Percentiles rank a stretch among this genome's conserved stretches.
Evolutionary conservation across 2,329 filamentous ascomycete species (phyloP).

Genomic region (Lasiodiplodia hormozganensis): DNA sequence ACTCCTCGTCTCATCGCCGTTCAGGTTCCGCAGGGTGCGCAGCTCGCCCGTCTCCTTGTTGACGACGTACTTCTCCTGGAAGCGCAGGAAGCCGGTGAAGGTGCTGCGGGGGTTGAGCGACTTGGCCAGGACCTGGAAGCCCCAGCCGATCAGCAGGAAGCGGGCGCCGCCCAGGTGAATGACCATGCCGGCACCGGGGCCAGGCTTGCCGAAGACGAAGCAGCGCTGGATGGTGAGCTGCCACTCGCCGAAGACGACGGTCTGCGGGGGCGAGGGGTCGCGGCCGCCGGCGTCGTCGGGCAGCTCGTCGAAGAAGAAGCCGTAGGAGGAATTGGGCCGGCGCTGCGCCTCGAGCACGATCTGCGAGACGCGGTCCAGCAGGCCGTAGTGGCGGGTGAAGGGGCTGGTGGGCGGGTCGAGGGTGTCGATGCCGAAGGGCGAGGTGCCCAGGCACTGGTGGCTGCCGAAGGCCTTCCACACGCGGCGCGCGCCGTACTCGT

Average conservation of each 20-base stretch:
- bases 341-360: constrained; percentile 52
- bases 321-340: constrained; percentile 42
- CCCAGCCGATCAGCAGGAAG: constrained; percentile 56
- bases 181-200: constrained; percentile 52
- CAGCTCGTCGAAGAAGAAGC: constrained; percentile 54
- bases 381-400: constrained; percentile 50
- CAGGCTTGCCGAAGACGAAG: constrained; percentile 55
- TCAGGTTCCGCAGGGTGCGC: constrained; percentile 39
- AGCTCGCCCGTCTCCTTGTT: constrained; percentile 47
- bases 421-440: constrained; percentile 55
- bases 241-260: constrained; percentile 44
- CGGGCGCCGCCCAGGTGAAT: constrained; percentile 48
- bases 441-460: constrained; percentile 48
- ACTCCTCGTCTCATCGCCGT: constrained; percentile 50
- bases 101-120: constrained; percentile 37
- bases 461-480: constrained; percentile 54
- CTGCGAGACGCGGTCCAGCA: constrained; percentile 45
- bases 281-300: constrained; percentile 34
- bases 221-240: constrained; percentile 51
- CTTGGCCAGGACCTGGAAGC: constrained; percentile 48
- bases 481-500: constrained; percentile 53
- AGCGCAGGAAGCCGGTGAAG: constrained; percentile 54
- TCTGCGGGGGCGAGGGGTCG: constrained; percentile 41
- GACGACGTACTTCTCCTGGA: constrained; percentile 50
- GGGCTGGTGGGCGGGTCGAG: constrained; percentile 42